These are phyloP conservation scores for Pterulicium gracile DNA, from an alignment of 1,284 basidiomycete species.

Conservation along the genomic window DNA sequence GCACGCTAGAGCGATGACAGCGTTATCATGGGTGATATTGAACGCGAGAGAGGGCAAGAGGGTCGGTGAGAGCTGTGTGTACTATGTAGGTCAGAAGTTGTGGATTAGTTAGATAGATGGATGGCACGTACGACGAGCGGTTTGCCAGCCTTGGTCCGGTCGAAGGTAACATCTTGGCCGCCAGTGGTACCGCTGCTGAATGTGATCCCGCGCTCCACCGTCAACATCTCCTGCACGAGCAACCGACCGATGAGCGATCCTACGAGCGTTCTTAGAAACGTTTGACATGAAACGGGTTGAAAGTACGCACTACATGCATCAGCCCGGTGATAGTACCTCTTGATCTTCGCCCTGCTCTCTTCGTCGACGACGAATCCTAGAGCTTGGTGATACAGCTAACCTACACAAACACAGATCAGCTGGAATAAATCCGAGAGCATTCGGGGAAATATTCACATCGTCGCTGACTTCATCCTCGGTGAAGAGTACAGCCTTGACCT, in stretches of 20 bases:
- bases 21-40: conserved; percentile 1
- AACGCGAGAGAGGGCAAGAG: background rate
- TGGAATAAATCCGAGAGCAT: too few species aligned
- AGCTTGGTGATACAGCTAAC: background rate
- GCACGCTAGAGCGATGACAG: background rate
- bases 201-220: background rate
- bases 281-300: background rate
- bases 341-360: background rate
- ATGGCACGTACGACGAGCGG: background rate
- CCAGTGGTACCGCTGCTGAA: background rate
- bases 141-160: background rate
- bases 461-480: too few species aligned
- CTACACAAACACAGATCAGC: too few species aligned
- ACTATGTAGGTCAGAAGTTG: background rate
- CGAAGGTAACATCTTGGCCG: background rate
- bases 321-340: background rate
- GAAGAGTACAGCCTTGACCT: too few species aligned
- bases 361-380: background rate
- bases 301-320: background rate
- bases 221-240: background rate
- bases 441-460: too few species aligned
- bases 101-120: background rate
- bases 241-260: background rate
- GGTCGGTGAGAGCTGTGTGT: background rate
- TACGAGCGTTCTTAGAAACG: background rate